phyloP scores from a whole-genome alignment of 352 stramenopile genomes.

The Phytophthora sp. region DNA sequence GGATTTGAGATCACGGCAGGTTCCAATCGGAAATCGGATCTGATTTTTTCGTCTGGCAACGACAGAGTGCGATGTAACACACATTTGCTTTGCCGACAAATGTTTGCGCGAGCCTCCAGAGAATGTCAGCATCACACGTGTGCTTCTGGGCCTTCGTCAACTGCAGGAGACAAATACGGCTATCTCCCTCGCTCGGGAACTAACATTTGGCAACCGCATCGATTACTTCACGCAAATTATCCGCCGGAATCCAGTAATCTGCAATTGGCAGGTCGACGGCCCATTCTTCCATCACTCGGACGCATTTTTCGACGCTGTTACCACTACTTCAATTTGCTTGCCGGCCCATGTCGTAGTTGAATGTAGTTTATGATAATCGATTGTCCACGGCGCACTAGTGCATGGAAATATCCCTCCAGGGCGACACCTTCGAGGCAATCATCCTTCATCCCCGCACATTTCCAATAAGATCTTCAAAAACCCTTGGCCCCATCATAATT shows the following conservation, averaged over 20 bases:
- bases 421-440: conserved; percentile 8
- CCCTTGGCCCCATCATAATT: background rate
- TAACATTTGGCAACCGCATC: conserved; percentile 14
- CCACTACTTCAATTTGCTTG: background rate
- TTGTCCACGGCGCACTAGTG: background rate
- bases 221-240: conserved; percentile 8
- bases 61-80: conserved; percentile 8
- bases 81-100: conserved; percentile 1
- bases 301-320: conserved; percentile 3
- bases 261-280: background rate
- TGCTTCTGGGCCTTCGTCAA: conserved; percentile 3
- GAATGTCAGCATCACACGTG: conserved; percentile 4
- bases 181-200: background rate
- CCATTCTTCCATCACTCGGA: conserved; percentile 3
- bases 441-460: conserved; percentile 7
- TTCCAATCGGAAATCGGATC: conserved; percentile 5
- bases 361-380: conserved; percentile 3
- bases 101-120: conserved; percentile 6
- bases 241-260: conserved; percentile 18
- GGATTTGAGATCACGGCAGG: background rate
- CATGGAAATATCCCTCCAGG: conserved; percentile 11
- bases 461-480: conserved; percentile 8
- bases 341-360: conserved; percentile 2
- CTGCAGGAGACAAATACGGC: conserved; percentile 15
- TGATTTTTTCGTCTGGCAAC: background rate